phyloP scores from a whole-genome alignment of 352 stramenopile species.

The Globisporangium echinulatum region DNA sequence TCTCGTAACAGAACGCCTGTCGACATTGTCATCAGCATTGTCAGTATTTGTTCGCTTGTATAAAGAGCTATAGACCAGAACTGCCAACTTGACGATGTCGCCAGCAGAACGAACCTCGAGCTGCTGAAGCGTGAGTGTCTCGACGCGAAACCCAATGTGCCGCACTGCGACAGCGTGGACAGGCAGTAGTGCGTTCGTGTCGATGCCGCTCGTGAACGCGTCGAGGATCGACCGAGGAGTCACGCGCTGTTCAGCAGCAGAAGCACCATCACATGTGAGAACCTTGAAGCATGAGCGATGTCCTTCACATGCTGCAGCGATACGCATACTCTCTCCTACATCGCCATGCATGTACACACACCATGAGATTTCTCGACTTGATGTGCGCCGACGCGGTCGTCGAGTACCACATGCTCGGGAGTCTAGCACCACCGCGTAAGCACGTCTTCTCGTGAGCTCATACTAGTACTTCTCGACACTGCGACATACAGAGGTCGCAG shows the following conservation, averaged over 20 bases:
- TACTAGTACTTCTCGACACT: not conserved
- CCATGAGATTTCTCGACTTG: constrained; percentile 32
- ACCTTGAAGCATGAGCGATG: too few species aligned
- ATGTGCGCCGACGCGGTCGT: constrained; percentile 38
- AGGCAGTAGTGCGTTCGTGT: not conserved
- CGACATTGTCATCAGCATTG: not conserved
- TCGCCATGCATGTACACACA: constrained; percentile 6
- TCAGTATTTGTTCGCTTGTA: not conserved
- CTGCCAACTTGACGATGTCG: not conserved
- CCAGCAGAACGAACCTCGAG: constrained; percentile 23
- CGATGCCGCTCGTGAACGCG: constrained; percentile 12
- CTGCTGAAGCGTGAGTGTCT: constrained; percentile 17
- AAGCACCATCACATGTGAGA: too few species aligned
- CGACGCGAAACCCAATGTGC: constrained; percentile 26
- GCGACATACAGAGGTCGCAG: not conserved
- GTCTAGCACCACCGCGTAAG: constrained; percentile 13
- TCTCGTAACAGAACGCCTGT: constrained; percentile 31
- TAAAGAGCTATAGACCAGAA: not conserved
- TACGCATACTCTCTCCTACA: too few species aligned
- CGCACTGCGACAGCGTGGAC: constrained; percentile 22
- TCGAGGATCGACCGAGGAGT: constrained; percentile 35
- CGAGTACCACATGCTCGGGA: constrained; percentile 56
- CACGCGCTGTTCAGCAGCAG: constrained; percentile 19
- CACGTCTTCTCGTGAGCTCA: too few species aligned
- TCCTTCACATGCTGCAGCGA: too few species aligned